Conservation (phyloP, 257 asterid genomes). For the Linaria vulgaris region DNA sequence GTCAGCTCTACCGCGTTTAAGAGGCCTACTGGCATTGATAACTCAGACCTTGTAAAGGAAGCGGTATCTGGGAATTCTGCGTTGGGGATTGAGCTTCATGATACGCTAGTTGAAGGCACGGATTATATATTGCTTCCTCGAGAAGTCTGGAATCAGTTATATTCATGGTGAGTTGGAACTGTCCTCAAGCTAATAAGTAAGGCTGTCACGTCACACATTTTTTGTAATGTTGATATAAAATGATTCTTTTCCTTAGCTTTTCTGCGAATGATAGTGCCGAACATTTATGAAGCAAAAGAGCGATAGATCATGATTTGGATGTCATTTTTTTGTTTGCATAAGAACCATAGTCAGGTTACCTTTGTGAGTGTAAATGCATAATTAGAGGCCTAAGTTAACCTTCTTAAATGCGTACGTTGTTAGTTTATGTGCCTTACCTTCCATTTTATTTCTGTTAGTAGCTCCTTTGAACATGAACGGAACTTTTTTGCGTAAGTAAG, state of each 20-base stretch:
- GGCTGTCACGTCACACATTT: neutral
- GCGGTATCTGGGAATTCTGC: conserved; percentile 54
- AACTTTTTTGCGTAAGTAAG: no score
- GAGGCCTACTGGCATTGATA: conserved; percentile 77
- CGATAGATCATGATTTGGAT: no score
- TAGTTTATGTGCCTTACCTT: no score
- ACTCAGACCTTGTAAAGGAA: conserved; percentile 79
- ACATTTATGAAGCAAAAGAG: no score
- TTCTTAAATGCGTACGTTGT: no score
- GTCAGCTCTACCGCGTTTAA: conserved; percentile 48
- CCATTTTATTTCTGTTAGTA: no score
- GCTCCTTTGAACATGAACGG: no score
- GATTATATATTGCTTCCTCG: conserved; percentile 94
- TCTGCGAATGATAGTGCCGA: conserved; percentile 8
- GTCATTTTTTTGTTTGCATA: no score
- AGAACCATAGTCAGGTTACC: no score
- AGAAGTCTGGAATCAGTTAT: conserved; percentile 79
- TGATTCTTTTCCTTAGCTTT: neutral
- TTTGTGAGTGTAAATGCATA: no score
- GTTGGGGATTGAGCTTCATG: conserved; percentile 74
- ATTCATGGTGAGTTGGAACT: conserved; percentile 62
- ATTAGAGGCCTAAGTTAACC: no score
- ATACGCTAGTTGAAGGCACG: conserved; percentile 94
- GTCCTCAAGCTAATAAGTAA: conserved; percentile 11
- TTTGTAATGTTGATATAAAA: neutral